These are phyloP conservation scores for Colletotrichum graminicola DNA, from an alignment of 2,329 filamentous ascomycete genomes.

Conservation along the genomic window DNA sequence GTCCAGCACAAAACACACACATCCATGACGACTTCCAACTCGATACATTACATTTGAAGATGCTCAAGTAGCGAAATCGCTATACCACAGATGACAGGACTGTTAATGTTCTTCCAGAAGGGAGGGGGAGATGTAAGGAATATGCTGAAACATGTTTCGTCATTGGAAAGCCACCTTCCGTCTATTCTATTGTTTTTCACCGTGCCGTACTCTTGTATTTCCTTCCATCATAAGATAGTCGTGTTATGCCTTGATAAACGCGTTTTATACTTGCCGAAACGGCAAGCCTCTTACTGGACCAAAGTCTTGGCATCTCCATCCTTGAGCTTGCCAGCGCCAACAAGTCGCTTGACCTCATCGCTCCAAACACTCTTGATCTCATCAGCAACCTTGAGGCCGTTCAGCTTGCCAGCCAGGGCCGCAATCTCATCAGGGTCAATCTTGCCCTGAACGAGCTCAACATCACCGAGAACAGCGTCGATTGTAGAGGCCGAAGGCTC, in stretches of 20 bases:
- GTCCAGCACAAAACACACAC: background rate
- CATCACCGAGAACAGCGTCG: slow-evolving; percentile 84
- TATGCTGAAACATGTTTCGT: background rate
- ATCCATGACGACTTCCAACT: background rate
- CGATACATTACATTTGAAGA: background rate
- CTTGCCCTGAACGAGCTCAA: slow-evolving; percentile 88
- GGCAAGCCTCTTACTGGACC: slow-evolving; percentile 47
- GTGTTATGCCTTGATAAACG: slow-evolving; percentile 10
- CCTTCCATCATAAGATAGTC: background rate
- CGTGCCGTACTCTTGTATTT: background rate
- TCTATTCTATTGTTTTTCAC: slow-evolving; percentile 13
- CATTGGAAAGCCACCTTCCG: background rate
- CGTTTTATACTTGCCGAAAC: background rate
- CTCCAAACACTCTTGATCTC: slow-evolving; percentile 89
- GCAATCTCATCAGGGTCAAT: slow-evolving; percentile 93
- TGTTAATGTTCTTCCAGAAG: background rate
- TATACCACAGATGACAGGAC: background rate
- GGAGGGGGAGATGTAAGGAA: background rate
- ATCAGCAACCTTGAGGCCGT: slow-evolving; percentile 79
- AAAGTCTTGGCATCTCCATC: slow-evolving; percentile 82
- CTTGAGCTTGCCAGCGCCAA: slow-evolving; percentile 87
- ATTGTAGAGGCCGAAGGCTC: slow-evolving; percentile 82
- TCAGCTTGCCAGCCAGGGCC: slow-evolving; percentile 82
- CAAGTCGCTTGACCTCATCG: slow-evolving; percentile 81
- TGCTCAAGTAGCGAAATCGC: background rate